Conservation (phyloP, 306 rosid genomes). For the Malus sylvestris region DNA sequence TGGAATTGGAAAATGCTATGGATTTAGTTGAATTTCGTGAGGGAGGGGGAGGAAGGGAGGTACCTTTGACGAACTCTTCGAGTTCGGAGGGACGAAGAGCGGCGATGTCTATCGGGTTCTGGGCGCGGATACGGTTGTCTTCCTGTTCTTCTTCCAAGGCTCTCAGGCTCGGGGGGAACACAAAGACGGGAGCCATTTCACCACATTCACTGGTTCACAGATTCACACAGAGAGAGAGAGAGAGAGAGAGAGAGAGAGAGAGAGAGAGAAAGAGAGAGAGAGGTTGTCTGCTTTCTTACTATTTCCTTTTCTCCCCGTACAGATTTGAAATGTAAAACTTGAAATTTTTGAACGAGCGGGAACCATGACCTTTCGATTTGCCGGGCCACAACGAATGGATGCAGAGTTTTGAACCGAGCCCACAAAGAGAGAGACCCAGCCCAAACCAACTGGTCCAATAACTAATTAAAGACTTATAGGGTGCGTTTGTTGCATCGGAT, state of each 20-base stretch:
- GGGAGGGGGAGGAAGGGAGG: neutral
- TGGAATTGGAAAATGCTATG: neutral
- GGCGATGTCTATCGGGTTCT: conserved; percentile 34
- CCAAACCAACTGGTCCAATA: no score
- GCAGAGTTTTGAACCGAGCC: no score
- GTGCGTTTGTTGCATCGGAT: no score
- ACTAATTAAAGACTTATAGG: no score
- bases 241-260: neutral
- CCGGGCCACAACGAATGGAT: no score
- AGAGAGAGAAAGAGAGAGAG: no score
- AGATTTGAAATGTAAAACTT: no score
- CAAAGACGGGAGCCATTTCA: conserved; percentile 66
- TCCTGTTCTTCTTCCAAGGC: conserved; percentile 62
- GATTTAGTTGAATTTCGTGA: neutral
- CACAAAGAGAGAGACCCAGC: no score
- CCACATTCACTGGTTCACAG: neutral
- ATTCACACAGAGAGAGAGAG: neutral
- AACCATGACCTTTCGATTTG: no score
- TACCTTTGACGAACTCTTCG: conserved; percentile 92
- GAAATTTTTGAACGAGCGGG: no score
- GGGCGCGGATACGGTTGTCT: conserved; percentile 51
- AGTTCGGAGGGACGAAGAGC: conserved; percentile 56
- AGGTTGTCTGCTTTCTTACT: no score
- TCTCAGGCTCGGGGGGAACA: conserved; percentile 55
- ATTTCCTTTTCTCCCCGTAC: no score